Base-by-base conservation (phyloP, 768 basidiomycete species). In the Hemileccinum rubropunctum region DNA sequence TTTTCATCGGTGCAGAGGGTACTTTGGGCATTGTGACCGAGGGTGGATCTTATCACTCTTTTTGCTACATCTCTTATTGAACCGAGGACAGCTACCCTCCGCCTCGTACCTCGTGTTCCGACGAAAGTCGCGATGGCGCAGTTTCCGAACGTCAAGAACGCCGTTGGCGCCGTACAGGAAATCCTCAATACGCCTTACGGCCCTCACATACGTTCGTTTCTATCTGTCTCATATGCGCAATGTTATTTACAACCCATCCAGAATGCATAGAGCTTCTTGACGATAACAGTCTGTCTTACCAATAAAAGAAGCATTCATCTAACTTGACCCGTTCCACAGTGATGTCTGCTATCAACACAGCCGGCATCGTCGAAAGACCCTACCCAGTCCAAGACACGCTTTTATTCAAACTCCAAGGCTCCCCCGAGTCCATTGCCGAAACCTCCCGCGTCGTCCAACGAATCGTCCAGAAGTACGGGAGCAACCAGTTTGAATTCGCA, bases 381-480 rank as follows among this genome's bases (percentile, higher is more conserved):
- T 89, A 86, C 62, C 85, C 85, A 3, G 82, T 83, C 17, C 71
- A 77, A 53, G 91, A 94, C 61, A 86, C 86, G 0, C 77, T 97
- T 10, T 92, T 97, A 71, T 91, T 98, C 77, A 95, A 95, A 66
- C 79, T 97, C 45, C 91, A 94, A 64, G 92, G 92, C 3, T 82
- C 88, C 30, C 71, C 77, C 0, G 67, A 75, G 11, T 76, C 79
- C 6, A 79, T 88, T 28, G 62, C 78, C 4, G 76, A 78, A 36
- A 77, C 88, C 0, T 80, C 86, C 0, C 73, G 78, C 38, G 67
- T 74, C 17, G 78, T 91, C 21, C 73, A 83, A 56, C 60, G 67
- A 8, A 81, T 95, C 23, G 80, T 84, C 18, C 74, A 80, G 58
- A 80, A 75, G 58, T 83, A 95, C 56, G 82, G 83, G 2, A 83